These are phyloP conservation scores for Alternaria angustiovoidea DNA, from an alignment of 2,329 filamentous ascomycete genomes.

Conservation along the genomic window DNA sequence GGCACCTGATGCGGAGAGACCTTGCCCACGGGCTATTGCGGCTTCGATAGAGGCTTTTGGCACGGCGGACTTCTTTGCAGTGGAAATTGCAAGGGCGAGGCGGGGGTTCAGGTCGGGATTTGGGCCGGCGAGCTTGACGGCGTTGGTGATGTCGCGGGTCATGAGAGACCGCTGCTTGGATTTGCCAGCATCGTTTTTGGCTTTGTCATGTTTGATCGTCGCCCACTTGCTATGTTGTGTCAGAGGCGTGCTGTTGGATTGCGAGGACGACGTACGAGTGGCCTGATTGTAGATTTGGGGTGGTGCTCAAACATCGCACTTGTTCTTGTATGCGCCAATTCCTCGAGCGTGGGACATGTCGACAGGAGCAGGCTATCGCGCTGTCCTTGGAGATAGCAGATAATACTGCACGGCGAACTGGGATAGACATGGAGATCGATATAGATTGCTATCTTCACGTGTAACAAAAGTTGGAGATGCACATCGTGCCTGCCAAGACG, in stretches of 20 bases:
- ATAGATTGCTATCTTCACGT: background rate
- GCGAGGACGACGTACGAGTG: slow-evolving; percentile 39
- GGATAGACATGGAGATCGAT: slow-evolving; percentile 31
- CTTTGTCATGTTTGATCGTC: slow-evolving; percentile 95
- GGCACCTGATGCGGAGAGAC: slow-evolving; percentile 76
- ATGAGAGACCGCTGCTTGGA: slow-evolving; percentile 73
- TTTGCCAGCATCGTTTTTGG: slow-evolving; percentile 81
- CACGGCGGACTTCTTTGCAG: slow-evolving; percentile 85
- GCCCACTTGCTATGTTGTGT: slow-evolving; percentile 79
- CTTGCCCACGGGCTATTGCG: slow-evolving; percentile 88
- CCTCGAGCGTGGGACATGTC: slow-evolving; percentile 15
- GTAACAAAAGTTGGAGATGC: slow-evolving; percentile 26
- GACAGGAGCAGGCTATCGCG: slow-evolving; percentile 30
- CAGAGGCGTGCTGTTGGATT: background rate
- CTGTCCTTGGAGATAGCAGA: slow-evolving; percentile 20
- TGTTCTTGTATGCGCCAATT: slow-evolving; percentile 26
- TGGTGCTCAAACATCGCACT: slow-evolving; percentile 39
- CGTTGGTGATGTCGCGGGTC: slow-evolving; percentile 75
- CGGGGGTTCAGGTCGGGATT: slow-evolving; percentile 78
- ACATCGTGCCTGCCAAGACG: slow-evolving; percentile 33
- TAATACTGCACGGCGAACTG: slow-evolving; percentile 30
- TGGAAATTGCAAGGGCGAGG: slow-evolving; percentile 74
- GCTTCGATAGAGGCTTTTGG: slow-evolving; percentile 85
- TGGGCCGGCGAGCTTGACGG: slow-evolving; percentile 78
- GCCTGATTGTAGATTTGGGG: slow-evolving; percentile 40